Evolutionary conservation across 306 rosid species (phyloP), one percentile per base, ranked within the genome.

Genomic region (Comarum palustre): DNA sequence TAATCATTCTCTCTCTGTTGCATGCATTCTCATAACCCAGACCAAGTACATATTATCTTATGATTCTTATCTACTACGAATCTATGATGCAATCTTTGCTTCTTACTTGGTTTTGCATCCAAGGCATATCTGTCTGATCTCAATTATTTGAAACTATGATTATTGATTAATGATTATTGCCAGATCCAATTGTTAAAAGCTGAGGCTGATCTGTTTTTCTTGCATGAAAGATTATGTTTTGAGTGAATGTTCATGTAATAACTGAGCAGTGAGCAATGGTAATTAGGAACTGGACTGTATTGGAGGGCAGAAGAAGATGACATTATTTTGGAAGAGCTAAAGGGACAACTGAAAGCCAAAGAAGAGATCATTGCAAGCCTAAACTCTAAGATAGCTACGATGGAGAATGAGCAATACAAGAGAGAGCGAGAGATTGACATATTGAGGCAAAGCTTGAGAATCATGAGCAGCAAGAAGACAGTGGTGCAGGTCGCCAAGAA

Each of bases 371-470:
- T 88, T 22, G 72, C 82, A 69, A 69, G 70, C 57, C 74, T 91
- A 13, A 80, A 81, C 75, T 78, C 79, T 20, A 77, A 78, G 43
- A 60, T 90, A 31, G 85, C 50, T 80, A 79, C 88, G 5, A 73
- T 84, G 86, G 91, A 83, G 84, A 76, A 84, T 54, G 96, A 87
- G 25, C 80, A 81, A 60, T 47, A 79, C 78, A 91, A 78, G 75
- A 86, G 79, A 46, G 95, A 90, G 46, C 78, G 88, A 63, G 97
- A 94, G 77, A 84, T 88, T 71, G 97, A 94, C 77, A 86, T 94
- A 76, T 75, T 94, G 65, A 94, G 87, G 86, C 99, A 94, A 60
- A 94, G 99, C 77, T 78, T 91, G 50, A 86, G 93, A 81, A 94
- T 94, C 59, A 83, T 94, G 85, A 86, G 79, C 74, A 68, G 75